These are phyloP conservation scores for Cadophora malorum DNA, from an alignment of 2,329 filamentous ascomycete species.

Conservation along the genomic window DNA sequence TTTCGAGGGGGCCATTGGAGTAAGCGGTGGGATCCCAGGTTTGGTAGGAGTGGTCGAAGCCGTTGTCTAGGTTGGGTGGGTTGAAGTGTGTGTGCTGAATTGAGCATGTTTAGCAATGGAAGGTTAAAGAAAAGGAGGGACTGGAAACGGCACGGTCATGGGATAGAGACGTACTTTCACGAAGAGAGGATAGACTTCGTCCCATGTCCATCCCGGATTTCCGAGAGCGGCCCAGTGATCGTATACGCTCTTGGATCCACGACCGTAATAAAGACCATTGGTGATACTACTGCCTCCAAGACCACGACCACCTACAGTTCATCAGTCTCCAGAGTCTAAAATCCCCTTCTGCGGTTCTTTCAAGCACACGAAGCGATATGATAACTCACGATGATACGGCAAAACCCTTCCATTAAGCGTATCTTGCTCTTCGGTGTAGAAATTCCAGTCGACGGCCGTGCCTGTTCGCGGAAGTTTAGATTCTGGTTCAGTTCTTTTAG, in stretches of 20 bases:
- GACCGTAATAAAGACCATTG: conserved; percentile 45
- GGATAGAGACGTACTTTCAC: conserved; percentile 17
- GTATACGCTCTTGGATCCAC: conserved; percentile 41
- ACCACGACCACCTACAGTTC: conserved; percentile 1
- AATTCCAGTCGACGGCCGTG: conserved; percentile 9
- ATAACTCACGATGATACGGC: conserved; percentile 5
- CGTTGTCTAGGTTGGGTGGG: conserved; percentile 13
- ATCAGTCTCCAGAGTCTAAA: neutral
- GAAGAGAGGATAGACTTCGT: conserved; percentile 49
- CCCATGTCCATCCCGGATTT: conserved; percentile 50
- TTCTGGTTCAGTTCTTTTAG: neutral
- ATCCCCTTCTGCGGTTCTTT: neutral
- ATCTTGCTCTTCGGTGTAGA: neutral
- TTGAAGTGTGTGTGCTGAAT: conserved; percentile 1
- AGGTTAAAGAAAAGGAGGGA: neutral
- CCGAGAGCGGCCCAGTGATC: conserved; percentile 50
- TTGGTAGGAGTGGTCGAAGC: conserved; percentile 16
- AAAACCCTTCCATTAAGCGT: conserved; percentile 7
- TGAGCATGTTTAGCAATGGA: neutral
- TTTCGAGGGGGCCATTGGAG: conserved; percentile 29
- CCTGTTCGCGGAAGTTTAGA: neutral
- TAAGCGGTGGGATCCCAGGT: conserved; percentile 21
- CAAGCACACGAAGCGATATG: neutral
- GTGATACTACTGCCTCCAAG: conserved; percentile 46
- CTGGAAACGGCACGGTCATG: too few relatives aligned